These are phyloP conservation scores for Skeletonema menzelii DNA, from an alignment of 108 stramenopile species.

Conservation along the genomic window DNA sequence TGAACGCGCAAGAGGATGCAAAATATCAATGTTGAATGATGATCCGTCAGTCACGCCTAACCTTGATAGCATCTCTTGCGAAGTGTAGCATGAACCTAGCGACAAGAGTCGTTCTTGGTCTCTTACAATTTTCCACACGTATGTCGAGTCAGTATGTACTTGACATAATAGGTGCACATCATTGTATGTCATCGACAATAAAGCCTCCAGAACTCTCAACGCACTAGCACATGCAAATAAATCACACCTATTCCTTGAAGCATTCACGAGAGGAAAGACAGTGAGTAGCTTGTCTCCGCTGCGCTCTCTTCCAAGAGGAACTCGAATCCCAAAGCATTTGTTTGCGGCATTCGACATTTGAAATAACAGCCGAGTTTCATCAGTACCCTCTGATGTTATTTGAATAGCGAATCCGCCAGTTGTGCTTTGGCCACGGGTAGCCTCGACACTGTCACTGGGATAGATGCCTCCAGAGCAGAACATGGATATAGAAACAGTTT, in stretches of 20 bases:
- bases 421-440: conserved; percentile 32
- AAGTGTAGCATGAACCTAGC: conserved; percentile 28
- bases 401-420: conserved; percentile 48
- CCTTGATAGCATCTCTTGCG: conserved; percentile 37
- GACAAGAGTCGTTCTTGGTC: conserved; percentile 28
- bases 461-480: conserved; percentile 38
- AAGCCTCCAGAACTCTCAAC: conserved; percentile 38
- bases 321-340: conserved; percentile 26
- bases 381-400: conserved; percentile 24
- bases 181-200: conserved; percentile 15
- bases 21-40: conserved; percentile 45
- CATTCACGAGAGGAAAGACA: conserved; percentile 45
- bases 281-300: conserved; percentile 16
- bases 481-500: conserved; percentile 16
- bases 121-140: conserved; percentile 44
- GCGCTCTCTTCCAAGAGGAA: conserved; percentile 6
- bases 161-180: conserved; percentile 17
- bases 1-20: conserved; percentile 50
- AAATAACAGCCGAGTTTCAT: conserved; percentile 1
- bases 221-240: conserved; percentile 48
- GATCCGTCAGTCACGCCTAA: conserved; percentile 10
- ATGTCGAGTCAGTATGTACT: conserved; percentile 54
- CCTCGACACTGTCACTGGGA: conserved; percentile 32
- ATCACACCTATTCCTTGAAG: conserved; percentile 51
- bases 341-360: conserved; percentile 20